phyloP scores from a whole-genome alignment of 805 yeast species.

The Kazachstania kunashirensis region DNA sequence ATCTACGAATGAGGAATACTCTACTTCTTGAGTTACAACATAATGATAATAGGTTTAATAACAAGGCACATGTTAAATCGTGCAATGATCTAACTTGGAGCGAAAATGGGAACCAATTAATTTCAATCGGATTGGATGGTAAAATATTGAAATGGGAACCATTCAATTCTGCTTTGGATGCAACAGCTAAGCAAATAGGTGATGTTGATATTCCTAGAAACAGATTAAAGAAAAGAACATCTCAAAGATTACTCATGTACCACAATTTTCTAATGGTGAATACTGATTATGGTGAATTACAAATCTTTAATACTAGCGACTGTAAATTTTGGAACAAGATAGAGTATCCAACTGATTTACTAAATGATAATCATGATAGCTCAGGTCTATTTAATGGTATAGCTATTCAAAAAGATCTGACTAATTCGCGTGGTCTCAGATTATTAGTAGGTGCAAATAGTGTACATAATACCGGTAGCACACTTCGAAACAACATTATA shows the following conservation, averaged over 20 bases:
- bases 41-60: conserved; percentile 5
- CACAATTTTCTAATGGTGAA: conserved; percentile 16
- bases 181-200: conserved; percentile 12
- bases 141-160: conserved; percentile 62
- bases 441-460: conserved; percentile 15
- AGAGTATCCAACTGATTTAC: conserved; percentile 10
- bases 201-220: conserved; percentile 18
- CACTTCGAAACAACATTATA: conserved; percentile 1
- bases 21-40: conserved; percentile 17
- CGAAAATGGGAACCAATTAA: conserved; percentile 49
- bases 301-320: conserved; percentile 13
- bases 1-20: conserved; percentile 40
- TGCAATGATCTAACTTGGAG: conserved; percentile 78
- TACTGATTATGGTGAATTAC: conserved; percentile 23
- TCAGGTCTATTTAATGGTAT: conserved; percentile 14
- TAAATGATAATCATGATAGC: conserved; percentile 3
- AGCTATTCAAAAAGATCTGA: conserved; percentile 17
- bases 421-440: conserved; percentile 21
- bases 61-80: conserved; percentile 63
- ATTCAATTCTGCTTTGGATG: conserved; percentile 7
- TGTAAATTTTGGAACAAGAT: conserved; percentile 22
- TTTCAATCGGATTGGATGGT: conserved; percentile 73
- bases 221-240: conserved; percentile 17
- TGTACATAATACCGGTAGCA: neutral
- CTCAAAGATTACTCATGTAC: conserved; percentile 18